Conservation (phyloP, 2,329 filamentous ascomycete genomes). For the Stachybotrys echinatus region DNA sequence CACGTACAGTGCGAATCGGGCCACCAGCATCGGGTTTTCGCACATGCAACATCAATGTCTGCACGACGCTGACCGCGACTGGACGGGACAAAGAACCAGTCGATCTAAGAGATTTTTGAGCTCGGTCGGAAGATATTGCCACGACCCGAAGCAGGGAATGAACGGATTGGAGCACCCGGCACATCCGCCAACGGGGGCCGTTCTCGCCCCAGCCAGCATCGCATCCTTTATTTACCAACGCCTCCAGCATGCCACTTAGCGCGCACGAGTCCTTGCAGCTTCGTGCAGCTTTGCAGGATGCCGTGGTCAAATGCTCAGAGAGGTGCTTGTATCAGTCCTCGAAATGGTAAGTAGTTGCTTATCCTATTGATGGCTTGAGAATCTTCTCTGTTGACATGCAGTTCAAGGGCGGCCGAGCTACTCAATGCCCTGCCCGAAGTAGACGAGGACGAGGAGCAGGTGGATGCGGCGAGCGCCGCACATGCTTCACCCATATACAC, state of each 20-base stretch:
- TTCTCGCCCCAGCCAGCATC: too few species aligned
- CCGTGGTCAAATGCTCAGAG: constrained; percentile 87
- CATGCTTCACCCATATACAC: constrained; percentile 43
- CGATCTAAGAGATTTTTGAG: too few species aligned
- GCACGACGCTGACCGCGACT: too few species aligned
- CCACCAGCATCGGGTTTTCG: constrained; percentile 3
- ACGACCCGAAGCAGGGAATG: too few species aligned
- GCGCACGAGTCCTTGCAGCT: constrained; percentile 58
- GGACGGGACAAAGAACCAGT: too few species aligned
- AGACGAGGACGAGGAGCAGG: constrained; percentile 48
- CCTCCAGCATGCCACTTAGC: constrained; percentile 44
- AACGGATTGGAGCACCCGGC: neutral
- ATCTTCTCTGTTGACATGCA: constrained; percentile 13
- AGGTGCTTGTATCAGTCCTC: constrained; percentile 92
- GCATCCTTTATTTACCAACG: too few species aligned
- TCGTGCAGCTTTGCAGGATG: constrained; percentile 72
- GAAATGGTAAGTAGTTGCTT: constrained; percentile 67
- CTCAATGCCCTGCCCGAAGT: constrained; percentile 72
- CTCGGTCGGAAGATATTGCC: too few species aligned
- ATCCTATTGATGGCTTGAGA: too few species aligned
- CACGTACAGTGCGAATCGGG: neutral
- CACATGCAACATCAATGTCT: too few species aligned
- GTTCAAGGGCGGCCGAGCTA: constrained; percentile 83
- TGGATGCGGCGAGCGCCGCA: constrained; percentile 22
- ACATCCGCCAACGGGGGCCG: neutral